Evolutionary conservation across 2,329 filamentous ascomycete species (phyloP).

Genomic region (Talaromyces verruculosus): DNA sequence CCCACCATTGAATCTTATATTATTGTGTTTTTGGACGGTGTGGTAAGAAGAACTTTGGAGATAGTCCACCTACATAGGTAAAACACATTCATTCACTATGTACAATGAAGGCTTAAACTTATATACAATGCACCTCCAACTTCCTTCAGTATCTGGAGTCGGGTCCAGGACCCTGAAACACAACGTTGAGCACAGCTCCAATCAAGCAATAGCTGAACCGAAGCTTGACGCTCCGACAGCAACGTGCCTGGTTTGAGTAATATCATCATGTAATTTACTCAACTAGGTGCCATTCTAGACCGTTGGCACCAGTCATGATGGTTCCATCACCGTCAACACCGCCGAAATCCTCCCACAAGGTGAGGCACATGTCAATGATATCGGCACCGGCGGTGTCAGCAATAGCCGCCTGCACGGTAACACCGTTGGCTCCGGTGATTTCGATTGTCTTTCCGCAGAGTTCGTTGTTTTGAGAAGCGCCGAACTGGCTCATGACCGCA

Average conservation of each 20-base stretch:
- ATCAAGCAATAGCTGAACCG: too few relatives aligned
- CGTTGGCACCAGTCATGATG: slow-evolving; percentile 12
- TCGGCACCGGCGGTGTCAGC: slow-evolving; percentile 18
- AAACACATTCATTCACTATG: background rate
- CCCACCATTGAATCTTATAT: background rate
- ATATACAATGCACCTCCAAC: slow-evolving; percentile 1
- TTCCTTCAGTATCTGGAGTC: background rate
- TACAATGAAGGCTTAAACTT: background rate
- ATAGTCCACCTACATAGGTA: background rate
- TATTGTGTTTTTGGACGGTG: background rate
- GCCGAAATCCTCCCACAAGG: slow-evolving; percentile 19
- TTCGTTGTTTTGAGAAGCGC: slow-evolving; percentile 16
- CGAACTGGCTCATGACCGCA: slow-evolving; percentile 13
- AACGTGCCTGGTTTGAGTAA: background rate
- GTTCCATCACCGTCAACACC: slow-evolving; percentile 18
- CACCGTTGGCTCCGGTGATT: slow-evolving; percentile 19
- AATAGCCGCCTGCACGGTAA: slow-evolving; percentile 13
- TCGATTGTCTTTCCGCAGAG: slow-evolving; percentile 19
- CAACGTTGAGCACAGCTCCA: background rate
- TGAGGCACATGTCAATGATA: slow-evolving; percentile 21
- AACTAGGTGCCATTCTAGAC: slow-evolving; percentile 7
- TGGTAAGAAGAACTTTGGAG: background rate
- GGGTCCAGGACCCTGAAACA: background rate
- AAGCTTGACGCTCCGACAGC: background rate
- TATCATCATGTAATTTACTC: background rate